Evolutionary conservation across 495 filamentous ascomycete genomes (phyloP).

Genomic region (Aspergillus bertholletiae): DNA sequence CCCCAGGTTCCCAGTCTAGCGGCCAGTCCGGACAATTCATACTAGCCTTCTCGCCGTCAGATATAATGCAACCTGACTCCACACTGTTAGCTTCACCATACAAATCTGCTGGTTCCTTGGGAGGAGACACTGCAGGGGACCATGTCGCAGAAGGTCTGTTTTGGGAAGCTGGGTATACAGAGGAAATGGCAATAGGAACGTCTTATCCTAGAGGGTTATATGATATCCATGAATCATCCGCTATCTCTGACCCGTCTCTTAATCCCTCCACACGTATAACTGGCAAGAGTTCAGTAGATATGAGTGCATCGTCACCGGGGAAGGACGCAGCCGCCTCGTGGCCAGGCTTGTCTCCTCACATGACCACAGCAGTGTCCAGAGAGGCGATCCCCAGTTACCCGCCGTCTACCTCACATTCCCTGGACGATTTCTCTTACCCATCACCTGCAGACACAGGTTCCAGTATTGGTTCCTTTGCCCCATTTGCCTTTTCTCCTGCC

Average conservation of each 20-base stretch:
- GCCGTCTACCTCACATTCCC: slow-evolving; percentile 16
- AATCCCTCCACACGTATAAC: slow-evolving; percentile 15
- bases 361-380: slow-evolving; percentile 11
- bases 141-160: slow-evolving; percentile 8
- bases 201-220: slow-evolving; percentile 24
- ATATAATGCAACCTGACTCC: slow-evolving; percentile 6
- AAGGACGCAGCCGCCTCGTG: slow-evolving; percentile 22
- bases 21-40: slow-evolving; percentile 20
- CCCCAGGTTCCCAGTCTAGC: slow-evolving; percentile 33
- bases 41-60: slow-evolving; percentile 16
- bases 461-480: slow-evolving; percentile 27
- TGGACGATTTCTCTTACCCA: slow-evolving; percentile 20
- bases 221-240: slow-evolving; percentile 26
- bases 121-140: slow-evolving; percentile 4
- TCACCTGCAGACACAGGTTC: slow-evolving; percentile 27
- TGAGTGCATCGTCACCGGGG: slow-evolving; percentile 16
- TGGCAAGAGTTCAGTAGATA: slow-evolving; percentile 19
- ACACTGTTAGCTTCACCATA: not conserved
- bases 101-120: slow-evolving; percentile 5
- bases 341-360: slow-evolving; percentile 19
- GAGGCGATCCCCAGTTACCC: slow-evolving; percentile 15
- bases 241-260: slow-evolving; percentile 23
- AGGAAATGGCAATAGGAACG: slow-evolving; percentile 16
- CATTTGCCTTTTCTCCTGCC: slow-evolving; percentile 28
- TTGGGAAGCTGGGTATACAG: slow-evolving; percentile 13